phyloP scores from a whole-genome alignment of 176 grass and related monocot genomes.

The Hyparrhenia diplandra region DNA sequence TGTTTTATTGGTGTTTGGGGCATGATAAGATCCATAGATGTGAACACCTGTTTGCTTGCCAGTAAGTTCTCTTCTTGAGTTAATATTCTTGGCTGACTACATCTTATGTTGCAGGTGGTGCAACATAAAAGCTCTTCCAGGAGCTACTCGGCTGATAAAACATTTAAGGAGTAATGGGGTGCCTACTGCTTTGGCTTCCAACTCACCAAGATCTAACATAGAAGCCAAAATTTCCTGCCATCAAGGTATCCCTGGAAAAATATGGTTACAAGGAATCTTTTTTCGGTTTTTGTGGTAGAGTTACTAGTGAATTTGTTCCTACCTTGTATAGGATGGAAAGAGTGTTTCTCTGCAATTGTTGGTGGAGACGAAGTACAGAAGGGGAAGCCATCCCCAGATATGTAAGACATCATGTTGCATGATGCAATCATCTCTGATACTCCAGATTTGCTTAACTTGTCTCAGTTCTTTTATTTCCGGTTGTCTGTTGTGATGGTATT shows the following conservation, averaged over 20 bases:
- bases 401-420: constrained; percentile 50
- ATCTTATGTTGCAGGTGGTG: constrained; percentile 64
- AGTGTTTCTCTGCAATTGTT: constrained; percentile 76
- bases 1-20: no score
- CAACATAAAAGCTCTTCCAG: constrained; percentile 85
- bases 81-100: neutral
- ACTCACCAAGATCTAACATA: constrained; percentile 86
- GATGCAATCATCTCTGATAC: neutral
- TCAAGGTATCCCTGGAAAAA: constrained; percentile 44
- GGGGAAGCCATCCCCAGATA: constrained; percentile 79
- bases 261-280: neutral
- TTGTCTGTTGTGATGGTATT: constrained; percentile 32
- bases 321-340: constrained; percentile 72
- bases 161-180: constrained; percentile 68
- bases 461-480: constrained; percentile 9
- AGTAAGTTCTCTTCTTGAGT: neutral
- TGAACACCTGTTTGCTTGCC: constrained; percentile 12
- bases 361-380: constrained; percentile 81
- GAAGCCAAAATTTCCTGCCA: constrained; percentile 80
- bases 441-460: constrained; percentile 10
- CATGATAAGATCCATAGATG: no score
- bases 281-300: neutral
- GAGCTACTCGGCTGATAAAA: constrained; percentile 72
- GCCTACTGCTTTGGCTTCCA: constrained; percentile 79
- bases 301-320: constrained; percentile 14